These are phyloP conservation scores for Penicillium sclerotigenum DNA, from an alignment of 2,329 filamentous ascomycete species.

Conservation along the genomic window DNA sequence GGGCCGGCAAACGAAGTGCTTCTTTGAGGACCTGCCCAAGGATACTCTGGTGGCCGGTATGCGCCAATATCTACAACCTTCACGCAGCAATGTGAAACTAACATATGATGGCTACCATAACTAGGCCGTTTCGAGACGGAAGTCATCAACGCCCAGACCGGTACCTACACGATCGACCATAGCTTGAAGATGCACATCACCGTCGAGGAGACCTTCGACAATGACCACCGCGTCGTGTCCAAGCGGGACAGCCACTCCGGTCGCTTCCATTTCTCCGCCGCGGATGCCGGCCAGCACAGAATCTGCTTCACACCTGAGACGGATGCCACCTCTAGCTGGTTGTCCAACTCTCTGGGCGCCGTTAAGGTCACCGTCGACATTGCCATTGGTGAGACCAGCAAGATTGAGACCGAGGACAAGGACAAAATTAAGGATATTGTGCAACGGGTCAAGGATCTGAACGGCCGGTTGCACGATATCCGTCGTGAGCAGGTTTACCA, in stretches of 20 bases:
- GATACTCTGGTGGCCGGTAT: conserved; percentile 89
- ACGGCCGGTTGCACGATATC: conserved; percentile 81
- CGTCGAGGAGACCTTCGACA: conserved; percentile 95
- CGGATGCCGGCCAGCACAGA: conserved; percentile 91
- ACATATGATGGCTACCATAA: background rate
- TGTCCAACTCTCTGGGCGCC: conserved; percentile 67
- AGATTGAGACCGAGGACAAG: conserved; percentile 93
- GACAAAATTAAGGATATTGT: conserved; percentile 87
- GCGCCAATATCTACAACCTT: conserved; percentile 23
- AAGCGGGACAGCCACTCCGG: conserved; percentile 73
- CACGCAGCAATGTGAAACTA: background rate
- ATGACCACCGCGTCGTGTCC: conserved; percentile 91
- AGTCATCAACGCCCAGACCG: conserved; percentile 70
- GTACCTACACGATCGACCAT: conserved; percentile 68
- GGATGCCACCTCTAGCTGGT: conserved; percentile 67
- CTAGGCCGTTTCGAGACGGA: conserved; percentile 79
- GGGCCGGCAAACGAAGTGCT: conserved; percentile 81
- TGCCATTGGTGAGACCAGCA: conserved; percentile 88
- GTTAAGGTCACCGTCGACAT: conserved; percentile 85
- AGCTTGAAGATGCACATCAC: conserved; percentile 83
- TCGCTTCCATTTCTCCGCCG: conserved; percentile 92
- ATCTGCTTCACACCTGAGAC: conserved; percentile 90
- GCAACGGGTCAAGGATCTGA: conserved; percentile 83
- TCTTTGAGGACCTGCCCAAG: conserved; percentile 97
- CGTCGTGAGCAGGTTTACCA: conserved; percentile 95